phyloP scores from a whole-genome alignment of 305 asterid genomes.

The Fraxinus baroniana region DNA sequence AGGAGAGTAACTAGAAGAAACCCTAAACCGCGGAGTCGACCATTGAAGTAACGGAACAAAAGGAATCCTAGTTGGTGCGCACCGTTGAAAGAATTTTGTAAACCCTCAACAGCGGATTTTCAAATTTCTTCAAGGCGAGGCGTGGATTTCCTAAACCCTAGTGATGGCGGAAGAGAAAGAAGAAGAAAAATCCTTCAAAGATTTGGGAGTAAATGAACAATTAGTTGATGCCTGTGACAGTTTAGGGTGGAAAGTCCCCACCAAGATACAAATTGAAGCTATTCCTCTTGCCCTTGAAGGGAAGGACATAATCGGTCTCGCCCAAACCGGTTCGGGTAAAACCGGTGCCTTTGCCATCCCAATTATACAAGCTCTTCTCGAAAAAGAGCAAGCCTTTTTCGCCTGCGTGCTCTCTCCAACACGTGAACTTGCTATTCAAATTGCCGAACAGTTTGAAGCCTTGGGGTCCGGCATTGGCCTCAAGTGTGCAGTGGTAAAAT shows the following conservation, averaged over 20 bases:
- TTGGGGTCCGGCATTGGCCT: constrained; percentile 78
- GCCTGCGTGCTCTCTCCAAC: constrained; percentile 89
- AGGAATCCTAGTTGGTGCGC: background rate
- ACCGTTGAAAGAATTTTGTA: no score
- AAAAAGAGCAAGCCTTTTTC: constrained; percentile 67
- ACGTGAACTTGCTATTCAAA: constrained; percentile 83
- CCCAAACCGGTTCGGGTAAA: constrained; percentile 96
- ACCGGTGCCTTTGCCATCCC: constrained; percentile 95
- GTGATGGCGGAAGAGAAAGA: constrained; percentile 47
- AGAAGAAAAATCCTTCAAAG: constrained; percentile 51
- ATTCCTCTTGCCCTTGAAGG: constrained; percentile 79
- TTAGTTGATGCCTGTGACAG: constrained; percentile 68
- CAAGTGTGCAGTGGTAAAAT: constrained; percentile 63
- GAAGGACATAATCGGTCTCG: constrained; percentile 77
- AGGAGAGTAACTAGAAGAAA: background rate
- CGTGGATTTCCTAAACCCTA: background rate
- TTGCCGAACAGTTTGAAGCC: constrained; percentile 84
- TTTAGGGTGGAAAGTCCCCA: constrained; percentile 72
- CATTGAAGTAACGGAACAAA: background rate
- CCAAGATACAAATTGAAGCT: constrained; percentile 74
- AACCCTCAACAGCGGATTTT: background rate
- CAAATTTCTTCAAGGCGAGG: background rate
- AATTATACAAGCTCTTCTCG: constrained; percentile 65
- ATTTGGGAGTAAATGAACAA: constrained; percentile 67
- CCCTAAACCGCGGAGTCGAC: background rate